Evolutionary conservation across 2,329 filamentous ascomycete genomes (phyloP), one percentile per base, ranked within the genome.

Genomic region (Microdochium paspali): DNA sequence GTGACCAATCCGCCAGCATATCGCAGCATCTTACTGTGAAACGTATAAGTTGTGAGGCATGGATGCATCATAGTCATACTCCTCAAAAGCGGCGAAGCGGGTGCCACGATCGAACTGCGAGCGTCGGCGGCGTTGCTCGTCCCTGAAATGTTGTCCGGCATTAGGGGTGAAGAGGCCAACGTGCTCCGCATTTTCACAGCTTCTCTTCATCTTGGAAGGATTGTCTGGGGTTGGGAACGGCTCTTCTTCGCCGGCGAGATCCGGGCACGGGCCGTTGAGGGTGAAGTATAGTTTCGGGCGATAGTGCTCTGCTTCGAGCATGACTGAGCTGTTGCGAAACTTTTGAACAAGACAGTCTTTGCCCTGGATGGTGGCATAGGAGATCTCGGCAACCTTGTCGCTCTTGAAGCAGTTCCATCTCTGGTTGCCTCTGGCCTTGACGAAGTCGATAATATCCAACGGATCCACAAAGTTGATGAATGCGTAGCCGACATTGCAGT

Each of bases 351-450:
- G 74, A 53, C 88, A 91, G 60, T 95, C 90, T 53, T 85, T 85
- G 43, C 93, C 93, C 70, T 98, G 93, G 50, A 95, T 91, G 12
- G 90, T 95, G n/a, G 93, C 93, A 64, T 97, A 98, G 0, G 90
- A 95, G 42, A 97, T 81, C 63, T 95, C 88, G 1, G 88, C 87
- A 44, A 88, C 75, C 65, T 95, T 96, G 66, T 88, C 81, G 31
- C 84, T 88, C 58, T 85, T 85, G 69, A 87, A 90, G 54, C 84
- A 85, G 55, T 85, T 84, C 89, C 86, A 90, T 50, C 80, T 75
- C 60, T 85, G 79, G 53, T 87, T 87, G 47, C 81, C 79, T 47
- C 84, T 77, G 20, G 79, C 78, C 48, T 79, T 76, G 47, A 87
- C 82, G 61, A 91, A 90, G 83, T 82, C 72, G 47, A 89, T 79